phyloP scores from a whole-genome alignment of 495 filamentous ascomycete species.

The Neurospora sp. region DNA sequence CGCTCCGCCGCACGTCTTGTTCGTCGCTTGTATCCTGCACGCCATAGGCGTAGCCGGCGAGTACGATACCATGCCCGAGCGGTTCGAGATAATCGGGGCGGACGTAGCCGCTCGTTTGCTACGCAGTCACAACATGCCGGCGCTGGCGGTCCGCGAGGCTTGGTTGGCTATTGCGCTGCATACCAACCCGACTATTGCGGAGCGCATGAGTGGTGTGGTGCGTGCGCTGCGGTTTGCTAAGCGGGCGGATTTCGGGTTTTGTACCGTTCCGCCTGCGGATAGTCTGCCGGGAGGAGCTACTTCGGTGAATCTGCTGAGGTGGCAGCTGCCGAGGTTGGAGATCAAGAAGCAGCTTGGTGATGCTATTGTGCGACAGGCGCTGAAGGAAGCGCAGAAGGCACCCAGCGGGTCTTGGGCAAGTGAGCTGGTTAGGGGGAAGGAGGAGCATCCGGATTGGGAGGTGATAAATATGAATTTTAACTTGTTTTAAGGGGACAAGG shows the following conservation, averaged over 20 bases:
- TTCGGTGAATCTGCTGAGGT: slow-evolving; percentile 15
- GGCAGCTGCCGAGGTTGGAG: slow-evolving; percentile 23
- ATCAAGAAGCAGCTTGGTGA: slow-evolving; percentile 39
- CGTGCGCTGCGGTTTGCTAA: slow-evolving; percentile 30
- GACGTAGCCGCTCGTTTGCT: slow-evolving; percentile 31
- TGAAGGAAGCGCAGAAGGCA: slow-evolving; percentile 29
- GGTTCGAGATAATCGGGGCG: slow-evolving; percentile 39
- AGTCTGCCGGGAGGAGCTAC: slow-evolving; percentile 3
- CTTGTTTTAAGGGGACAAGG: too few species aligned
- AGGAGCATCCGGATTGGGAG: slow-evolving; percentile 22
- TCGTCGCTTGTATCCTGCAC: slow-evolving; percentile 36
- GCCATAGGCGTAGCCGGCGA: slow-evolving; percentile 31
- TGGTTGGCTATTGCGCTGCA: slow-evolving; percentile 40
- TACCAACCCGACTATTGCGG: slow-evolving; percentile 33
- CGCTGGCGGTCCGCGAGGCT: slow-evolving; percentile 25
- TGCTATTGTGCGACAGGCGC: slow-evolving; percentile 34
- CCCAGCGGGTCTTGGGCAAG: slow-evolving; percentile 27
- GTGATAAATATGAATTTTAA: slow-evolving; percentile 35
- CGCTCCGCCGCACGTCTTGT: slow-evolving; percentile 18
- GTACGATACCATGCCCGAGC: slow-evolving; percentile 26
- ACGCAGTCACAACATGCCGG: slow-evolving; percentile 12
- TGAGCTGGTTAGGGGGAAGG: slow-evolving; percentile 21
- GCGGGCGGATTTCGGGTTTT: slow-evolving; percentile 31
- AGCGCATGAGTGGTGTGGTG: slow-evolving; percentile 29
- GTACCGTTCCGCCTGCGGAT: slow-evolving; percentile 1